phyloP scores from a whole-genome alignment of 495 filamentous ascomycete species.

The Gamarada debralockiae region DNA sequence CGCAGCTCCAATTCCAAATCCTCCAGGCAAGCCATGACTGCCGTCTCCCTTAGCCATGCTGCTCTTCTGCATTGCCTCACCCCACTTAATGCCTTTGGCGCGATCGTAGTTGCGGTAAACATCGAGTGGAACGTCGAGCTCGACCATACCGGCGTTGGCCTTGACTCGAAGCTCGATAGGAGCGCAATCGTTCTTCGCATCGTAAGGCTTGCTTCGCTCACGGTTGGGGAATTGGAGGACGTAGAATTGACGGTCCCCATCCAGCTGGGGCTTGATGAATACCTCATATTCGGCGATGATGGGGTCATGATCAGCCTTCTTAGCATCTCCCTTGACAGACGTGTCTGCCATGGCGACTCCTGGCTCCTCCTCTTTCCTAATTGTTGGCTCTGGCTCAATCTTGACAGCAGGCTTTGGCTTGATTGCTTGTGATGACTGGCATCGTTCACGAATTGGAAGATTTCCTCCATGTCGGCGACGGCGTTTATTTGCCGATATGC shows the following conservation, averaged over 20 bases:
- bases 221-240: conserved; percentile 72
- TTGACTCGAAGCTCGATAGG: conserved; percentile 65
- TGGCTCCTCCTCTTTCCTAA: no score
- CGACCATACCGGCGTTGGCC: conserved; percentile 62
- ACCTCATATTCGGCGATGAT: conserved; percentile 59
- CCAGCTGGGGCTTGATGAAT: conserved; percentile 46
- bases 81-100: conserved; percentile 60
- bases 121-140: conserved; percentile 68
- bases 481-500: no score
- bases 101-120: conserved; percentile 59
- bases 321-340: conserved; percentile 4
- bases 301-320: conserved; percentile 44
- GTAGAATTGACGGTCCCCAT: conserved; percentile 38
- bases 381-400: no score
- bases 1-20: conserved; percentile 49
- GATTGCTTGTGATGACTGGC: not conserved
- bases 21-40: conserved; percentile 54
- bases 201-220: conserved; percentile 48
- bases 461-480: no score
- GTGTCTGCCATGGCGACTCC: conserved; percentile 11
- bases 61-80: conserved; percentile 59
- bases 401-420: no score
- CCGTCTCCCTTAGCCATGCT: conserved; percentile 50
- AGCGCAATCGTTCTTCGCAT: conserved; percentile 43
- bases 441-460: no score